Conservation (phyloP, 2,329 filamentous ascomycete species). For the Colletotrichum sp. region DNA sequence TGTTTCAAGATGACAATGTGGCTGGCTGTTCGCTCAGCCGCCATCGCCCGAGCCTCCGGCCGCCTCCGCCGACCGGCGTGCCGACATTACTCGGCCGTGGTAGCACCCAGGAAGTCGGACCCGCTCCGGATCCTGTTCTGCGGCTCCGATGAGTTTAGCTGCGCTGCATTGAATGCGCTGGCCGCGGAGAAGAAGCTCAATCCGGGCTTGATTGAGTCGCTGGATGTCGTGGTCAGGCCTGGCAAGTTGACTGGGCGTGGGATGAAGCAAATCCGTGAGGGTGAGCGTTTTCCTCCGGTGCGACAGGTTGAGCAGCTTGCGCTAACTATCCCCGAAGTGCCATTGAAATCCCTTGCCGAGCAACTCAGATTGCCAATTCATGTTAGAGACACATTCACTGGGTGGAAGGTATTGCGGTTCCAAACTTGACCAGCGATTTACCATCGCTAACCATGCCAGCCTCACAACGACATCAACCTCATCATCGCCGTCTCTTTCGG, state of each 20-base stretch:
- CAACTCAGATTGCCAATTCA: slow-evolving; percentile 72
- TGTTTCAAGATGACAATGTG: neutral
- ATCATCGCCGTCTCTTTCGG: slow-evolving; percentile 95
- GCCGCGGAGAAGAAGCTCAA: slow-evolving; percentile 60
- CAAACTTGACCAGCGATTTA: neutral
- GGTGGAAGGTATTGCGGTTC: slow-evolving; percentile 69
- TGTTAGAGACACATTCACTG: slow-evolving; percentile 80
- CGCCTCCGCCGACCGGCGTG: neutral
- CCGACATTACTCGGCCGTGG: neutral
- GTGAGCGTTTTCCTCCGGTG: slow-evolving; percentile 43
- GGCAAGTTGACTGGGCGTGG: slow-evolving; percentile 81
- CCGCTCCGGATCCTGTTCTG: slow-evolving; percentile 90
- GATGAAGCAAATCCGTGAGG: slow-evolving; percentile 68
- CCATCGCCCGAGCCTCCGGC: neutral
- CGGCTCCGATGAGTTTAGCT: slow-evolving; percentile 91
- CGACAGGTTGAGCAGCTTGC: neutral
- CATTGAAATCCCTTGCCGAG: slow-evolving; percentile 70
- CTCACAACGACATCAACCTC: slow-evolving; percentile 71
- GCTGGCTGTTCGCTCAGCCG: neutral
- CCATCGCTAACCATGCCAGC: slow-evolving; percentile 38
- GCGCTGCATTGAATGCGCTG: slow-evolving; percentile 74
- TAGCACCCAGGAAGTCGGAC: slow-evolving; percentile 37
- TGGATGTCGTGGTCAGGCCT: slow-evolving; percentile 86
- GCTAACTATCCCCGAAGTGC: slow-evolving; percentile 58
- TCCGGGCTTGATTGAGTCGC: slow-evolving; percentile 67